These are phyloP conservation scores for Leucocoprinus sp. DNA, from an alignment of 768 basidiomycete genomes.

Conservation along the genomic window DNA sequence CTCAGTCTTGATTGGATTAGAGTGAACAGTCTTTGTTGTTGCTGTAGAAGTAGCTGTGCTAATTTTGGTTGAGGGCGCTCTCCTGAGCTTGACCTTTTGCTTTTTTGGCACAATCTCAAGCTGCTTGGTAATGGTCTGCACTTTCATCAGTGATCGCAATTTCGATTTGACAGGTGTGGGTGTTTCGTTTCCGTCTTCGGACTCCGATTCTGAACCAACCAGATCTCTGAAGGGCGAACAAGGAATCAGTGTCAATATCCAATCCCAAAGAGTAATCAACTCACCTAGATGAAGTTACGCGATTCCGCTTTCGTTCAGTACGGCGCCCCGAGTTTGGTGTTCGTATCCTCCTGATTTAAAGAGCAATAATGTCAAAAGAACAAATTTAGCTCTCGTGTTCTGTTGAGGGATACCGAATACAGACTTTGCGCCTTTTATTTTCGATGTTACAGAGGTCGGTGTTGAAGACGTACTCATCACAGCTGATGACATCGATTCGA, in stretches of 20 bases:
- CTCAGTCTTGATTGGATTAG: not conserved
- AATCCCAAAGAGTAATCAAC: not conserved
- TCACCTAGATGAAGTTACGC: constrained; percentile 1
- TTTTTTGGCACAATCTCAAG: not conserved
- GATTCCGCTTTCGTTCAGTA: constrained; percentile 10
- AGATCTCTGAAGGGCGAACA: not conserved
- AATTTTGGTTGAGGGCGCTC: not conserved
- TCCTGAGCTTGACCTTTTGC: not conserved
- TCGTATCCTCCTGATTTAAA: constrained; percentile 1
- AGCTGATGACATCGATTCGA: not conserved
- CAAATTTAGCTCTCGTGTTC: not conserved
- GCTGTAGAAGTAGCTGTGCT: not conserved
- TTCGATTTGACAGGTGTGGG: constrained; percentile 8
- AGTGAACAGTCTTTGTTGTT: not conserved
- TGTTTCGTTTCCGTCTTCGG: constrained; percentile 7
- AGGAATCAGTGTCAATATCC: not conserved
- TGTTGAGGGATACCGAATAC: not conserved
- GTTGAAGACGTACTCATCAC: not conserved
- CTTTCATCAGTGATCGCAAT: not conserved
- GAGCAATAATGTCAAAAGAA: not conserved
- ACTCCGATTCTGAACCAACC: constrained; percentile 1
- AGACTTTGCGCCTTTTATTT: constrained; percentile 9
- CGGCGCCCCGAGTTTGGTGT: not conserved
- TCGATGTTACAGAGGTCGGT: not conserved
- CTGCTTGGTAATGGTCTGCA: not conserved